phyloP scores from a whole-genome alignment of 371 early-diverging fungal genomes.

The Gilbertella persicaria region DNA sequence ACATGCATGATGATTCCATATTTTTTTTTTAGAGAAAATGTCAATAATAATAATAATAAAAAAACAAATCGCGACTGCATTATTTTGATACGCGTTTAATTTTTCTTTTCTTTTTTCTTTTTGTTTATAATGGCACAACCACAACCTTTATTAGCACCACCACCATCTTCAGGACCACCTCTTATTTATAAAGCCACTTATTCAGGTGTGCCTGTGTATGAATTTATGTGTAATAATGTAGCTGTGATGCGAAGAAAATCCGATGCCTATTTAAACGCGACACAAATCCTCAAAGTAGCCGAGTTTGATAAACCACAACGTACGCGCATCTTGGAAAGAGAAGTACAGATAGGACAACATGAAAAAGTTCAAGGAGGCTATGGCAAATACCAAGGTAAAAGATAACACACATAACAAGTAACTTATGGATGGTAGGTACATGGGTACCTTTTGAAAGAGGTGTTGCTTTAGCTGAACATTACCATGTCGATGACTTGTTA shows the following conservation, averaged over 20 bases:
- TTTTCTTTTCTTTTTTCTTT: no score
- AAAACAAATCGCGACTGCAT: background rate
- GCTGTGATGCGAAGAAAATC: constrained; percentile 88
- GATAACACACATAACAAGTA: background rate
- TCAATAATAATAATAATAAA: background rate
- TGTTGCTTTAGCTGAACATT: constrained; percentile 59
- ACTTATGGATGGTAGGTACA: constrained; percentile 36
- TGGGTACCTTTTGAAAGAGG: constrained; percentile 83
- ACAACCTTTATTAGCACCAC: background rate
- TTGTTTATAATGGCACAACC: background rate
- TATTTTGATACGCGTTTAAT: no score
- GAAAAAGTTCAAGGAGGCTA: constrained; percentile 97
- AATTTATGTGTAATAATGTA: constrained; percentile 78
- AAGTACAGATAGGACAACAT: constrained; percentile 76
- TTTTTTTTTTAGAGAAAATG: no score
- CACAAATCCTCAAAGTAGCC: constrained; percentile 94
- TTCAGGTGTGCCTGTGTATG: constrained; percentile 91
- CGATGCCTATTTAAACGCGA: constrained; percentile 91
- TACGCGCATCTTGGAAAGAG: constrained; percentile 87
- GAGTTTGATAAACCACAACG: constrained; percentile 87
- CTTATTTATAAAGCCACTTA: constrained; percentile 73
- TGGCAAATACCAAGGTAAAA: constrained; percentile 93
- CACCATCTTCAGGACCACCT: background rate
- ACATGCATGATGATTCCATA: no score
- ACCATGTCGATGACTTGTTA: constrained; percentile 32